These are phyloP conservation scores for Syzygium grande DNA, from an alignment of 345 rosid genomes.

Conservation along the genomic window DNA sequence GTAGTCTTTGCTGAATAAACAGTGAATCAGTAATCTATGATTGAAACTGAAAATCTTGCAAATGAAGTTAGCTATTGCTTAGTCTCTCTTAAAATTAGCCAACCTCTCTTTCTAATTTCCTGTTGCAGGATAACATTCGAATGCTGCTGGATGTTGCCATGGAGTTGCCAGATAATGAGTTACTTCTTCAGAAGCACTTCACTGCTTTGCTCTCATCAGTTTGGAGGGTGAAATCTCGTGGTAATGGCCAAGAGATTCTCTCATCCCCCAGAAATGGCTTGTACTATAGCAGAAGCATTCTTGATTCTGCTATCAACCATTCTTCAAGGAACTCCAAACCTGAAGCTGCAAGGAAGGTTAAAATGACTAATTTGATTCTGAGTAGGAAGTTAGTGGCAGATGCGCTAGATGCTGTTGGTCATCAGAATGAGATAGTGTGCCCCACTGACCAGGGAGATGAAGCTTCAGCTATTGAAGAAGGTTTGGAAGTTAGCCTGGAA, in stretches of 20 bases:
- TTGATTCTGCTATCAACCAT: slow-evolving; percentile 28
- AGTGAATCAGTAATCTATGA: background rate
- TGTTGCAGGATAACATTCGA: slow-evolving; percentile 75
- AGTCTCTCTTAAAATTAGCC: background rate
- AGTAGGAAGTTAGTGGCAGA: slow-evolving; percentile 50
- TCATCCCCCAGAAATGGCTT: slow-evolving; percentile 39
- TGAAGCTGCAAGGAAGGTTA: slow-evolving; percentile 40
- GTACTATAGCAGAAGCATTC: slow-evolving; percentile 33
- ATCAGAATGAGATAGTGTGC: slow-evolving; percentile 24
- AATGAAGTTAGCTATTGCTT: background rate
- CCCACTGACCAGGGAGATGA: slow-evolving; percentile 30
- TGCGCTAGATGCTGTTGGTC: slow-evolving; percentile 62
- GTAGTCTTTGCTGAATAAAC: background rate
- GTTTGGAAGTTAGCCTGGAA: slow-evolving; percentile 65
- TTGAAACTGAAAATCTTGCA: background rate
- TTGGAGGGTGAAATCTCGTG: slow-evolving; percentile 45
- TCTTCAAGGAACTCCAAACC: slow-evolving; percentile 18
- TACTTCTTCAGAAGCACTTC: slow-evolving; percentile 90
- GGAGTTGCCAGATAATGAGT: slow-evolving; percentile 78
- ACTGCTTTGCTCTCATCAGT: slow-evolving; percentile 74
- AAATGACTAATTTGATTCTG: slow-evolving; percentile 37
- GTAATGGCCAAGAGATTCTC: slow-evolving; percentile 17
- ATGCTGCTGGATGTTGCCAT: slow-evolving; percentile 60
- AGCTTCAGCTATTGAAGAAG: slow-evolving; percentile 25
- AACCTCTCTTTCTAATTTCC: background rate